Conservation (phyloP, 1,284 basidiomycete species). For the Rugosomyces carneus region DNA sequence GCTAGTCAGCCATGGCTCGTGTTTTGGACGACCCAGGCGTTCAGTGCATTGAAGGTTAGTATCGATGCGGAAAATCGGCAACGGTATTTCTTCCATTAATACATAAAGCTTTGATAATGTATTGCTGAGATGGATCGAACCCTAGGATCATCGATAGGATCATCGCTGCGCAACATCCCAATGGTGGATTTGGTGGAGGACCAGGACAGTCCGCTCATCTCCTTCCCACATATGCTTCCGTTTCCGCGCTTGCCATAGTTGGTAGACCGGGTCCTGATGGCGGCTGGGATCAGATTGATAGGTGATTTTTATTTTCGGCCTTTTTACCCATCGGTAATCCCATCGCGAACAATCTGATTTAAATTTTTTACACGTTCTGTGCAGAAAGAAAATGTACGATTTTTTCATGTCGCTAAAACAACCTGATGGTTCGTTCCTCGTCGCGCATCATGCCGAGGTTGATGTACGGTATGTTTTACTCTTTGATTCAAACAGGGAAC, state of each 20-base stretch:
- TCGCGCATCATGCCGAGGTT: conserved; percentile 84
- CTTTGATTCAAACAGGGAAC: too few relatives aligned
- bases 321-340: too few relatives aligned
- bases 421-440: conserved; percentile 90
- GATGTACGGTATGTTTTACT: conserved; percentile 70
- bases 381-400: conserved; percentile 67
- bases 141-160: conserved; percentile 72
- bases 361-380: neutral
- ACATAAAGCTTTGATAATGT: neutral
- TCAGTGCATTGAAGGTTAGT: conserved; percentile 71
- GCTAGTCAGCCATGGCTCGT: conserved; percentile 90
- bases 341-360: neutral
- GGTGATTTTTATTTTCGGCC: too few relatives aligned
- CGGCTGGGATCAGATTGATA: conserved; percentile 80
- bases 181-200: conserved; percentile 90
- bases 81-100: conserved; percentile 36
- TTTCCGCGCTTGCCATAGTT: conserved; percentile 80
- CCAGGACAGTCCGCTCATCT: conserved; percentile 87
- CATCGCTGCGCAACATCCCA: conserved; percentile 69
- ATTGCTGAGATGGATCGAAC: neutral
- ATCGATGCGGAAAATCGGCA: conserved; percentile 72
- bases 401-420: conserved; percentile 95
- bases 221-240: conserved; percentile 86
- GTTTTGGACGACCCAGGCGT: conserved; percentile 85
- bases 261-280: conserved; percentile 69